These are phyloP conservation scores for Ambispora gerdemannii DNA, from an alignment of 192 early-diverging fungal genomes.

Conservation along the genomic window DNA sequence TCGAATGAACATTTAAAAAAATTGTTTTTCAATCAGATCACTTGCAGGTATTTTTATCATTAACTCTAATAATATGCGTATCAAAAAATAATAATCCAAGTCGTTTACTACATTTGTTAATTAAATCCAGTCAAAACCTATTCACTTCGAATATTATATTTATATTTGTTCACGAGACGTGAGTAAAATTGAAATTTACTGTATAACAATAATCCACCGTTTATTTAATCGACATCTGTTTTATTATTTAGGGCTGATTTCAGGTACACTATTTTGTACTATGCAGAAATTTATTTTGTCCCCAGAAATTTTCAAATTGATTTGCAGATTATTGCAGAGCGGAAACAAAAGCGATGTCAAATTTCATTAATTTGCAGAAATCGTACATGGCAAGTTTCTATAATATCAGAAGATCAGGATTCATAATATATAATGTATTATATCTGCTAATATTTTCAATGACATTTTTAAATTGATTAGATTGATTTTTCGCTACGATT, in stretches of 20 bases:
- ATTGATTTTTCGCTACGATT: constrained; percentile 8
- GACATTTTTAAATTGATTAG: not conserved
- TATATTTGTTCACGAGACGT: constrained; percentile 45
- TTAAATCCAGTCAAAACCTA: constrained; percentile 30
- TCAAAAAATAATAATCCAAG: not conserved
- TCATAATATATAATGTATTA: not conserved
- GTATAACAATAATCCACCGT: not conserved
- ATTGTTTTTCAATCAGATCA: constrained; percentile 34
- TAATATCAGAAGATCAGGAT: not conserved
- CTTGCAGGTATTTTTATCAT: constrained; percentile 32
- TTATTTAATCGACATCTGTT: constrained; percentile 27
- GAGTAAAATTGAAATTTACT: no score
- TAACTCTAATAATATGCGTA: not conserved
- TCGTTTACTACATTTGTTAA: not conserved
- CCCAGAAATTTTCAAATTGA: no score
- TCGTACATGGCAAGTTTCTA: constrained; percentile 27
- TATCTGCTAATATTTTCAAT: no score
- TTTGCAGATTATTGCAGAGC: constrained; percentile 16
- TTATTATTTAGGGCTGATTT: constrained; percentile 23
- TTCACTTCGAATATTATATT: constrained; percentile 33
- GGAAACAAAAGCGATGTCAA: constrained; percentile 17
- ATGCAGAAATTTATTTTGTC: no score
- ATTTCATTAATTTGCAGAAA: constrained; percentile 11
- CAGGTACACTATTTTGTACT: constrained; percentile 18
- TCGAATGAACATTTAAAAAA: constrained; percentile 29